Evolutionary conservation across 345 rosid species (phyloP).

Genomic region (Nasturtium officinale): DNA sequence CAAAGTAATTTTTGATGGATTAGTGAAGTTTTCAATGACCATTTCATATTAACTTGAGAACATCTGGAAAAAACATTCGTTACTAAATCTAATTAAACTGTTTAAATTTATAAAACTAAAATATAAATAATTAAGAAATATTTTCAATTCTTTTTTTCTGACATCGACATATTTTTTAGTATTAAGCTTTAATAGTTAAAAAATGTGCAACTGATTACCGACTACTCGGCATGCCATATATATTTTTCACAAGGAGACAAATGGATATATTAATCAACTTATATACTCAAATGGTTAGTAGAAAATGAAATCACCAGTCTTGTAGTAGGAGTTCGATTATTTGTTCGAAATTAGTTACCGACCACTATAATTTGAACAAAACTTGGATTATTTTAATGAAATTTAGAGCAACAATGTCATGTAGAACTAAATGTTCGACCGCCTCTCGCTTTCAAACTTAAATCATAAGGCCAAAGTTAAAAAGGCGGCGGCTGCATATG

Average conservation of each 20-base stretch:
- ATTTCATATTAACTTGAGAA: not conserved
- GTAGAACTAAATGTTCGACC: conserved; percentile 28
- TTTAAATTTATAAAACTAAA: not conserved
- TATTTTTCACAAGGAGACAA: conserved; percentile 30
- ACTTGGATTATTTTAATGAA: conserved; percentile 16
- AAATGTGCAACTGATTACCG: conserved; percentile 31
- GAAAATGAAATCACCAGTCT: conserved; percentile 36
- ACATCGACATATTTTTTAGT: not conserved
- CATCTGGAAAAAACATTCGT: not conserved
- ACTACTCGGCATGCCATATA: conserved; percentile 34
- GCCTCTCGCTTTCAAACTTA: conserved; percentile 37
- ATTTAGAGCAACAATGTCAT: conserved; percentile 24
- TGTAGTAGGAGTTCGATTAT: conserved; percentile 20
- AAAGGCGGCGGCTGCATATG: conserved; percentile 46
- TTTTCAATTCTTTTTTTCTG: not conserved
- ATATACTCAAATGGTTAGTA: conserved; percentile 38
- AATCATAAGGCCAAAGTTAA: conserved; percentile 41
- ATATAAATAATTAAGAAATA: not conserved
- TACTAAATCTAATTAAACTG: not conserved
- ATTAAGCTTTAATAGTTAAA: not conserved
- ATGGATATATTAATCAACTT: conserved; percentile 9
- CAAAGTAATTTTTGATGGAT: not conserved
- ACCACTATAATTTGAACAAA: conserved; percentile 18
- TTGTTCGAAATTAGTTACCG: conserved; percentile 42
- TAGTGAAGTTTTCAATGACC: not conserved